Evolutionary conservation across 2,329 filamentous ascomycete genomes (phyloP).

Genomic region (Trichoderma harzianum): DNA sequence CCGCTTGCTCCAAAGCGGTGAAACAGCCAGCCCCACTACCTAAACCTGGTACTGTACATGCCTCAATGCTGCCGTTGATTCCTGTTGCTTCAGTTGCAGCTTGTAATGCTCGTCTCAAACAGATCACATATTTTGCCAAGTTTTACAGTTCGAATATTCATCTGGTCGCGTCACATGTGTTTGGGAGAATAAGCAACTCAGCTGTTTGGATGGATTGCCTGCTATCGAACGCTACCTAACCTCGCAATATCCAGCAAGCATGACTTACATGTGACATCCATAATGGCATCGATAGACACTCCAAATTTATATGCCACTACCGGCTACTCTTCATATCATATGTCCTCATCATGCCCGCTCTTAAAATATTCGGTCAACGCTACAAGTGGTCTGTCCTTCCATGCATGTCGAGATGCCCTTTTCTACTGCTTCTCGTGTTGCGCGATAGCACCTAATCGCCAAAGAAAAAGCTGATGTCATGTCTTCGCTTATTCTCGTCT

Average conservation of each 20-base stretch:
- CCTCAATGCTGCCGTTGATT: not conserved
- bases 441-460: not conserved
- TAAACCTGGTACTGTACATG: not conserved
- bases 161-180: not conserved
- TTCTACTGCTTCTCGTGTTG: not conserved
- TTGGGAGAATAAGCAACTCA: not conserved
- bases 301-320: no score
- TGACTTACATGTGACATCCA: not conserved
- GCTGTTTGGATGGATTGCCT: not conserved
- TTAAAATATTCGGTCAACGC: not conserved
- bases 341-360: no score
- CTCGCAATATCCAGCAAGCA: not conserved
- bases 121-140: not conserved
- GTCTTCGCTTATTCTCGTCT: not conserved
- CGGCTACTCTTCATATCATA: no score
- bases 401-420: not conserved
- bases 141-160: not conserved
- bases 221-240: not conserved
- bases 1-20: constrained; percentile 24
- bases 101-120: not conserved
- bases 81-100: no score
- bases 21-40: not conserved
- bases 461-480: not conserved
- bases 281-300: not conserved
- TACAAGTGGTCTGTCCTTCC: not conserved